Evolutionary conservation across 345 rosid species (phyloP), one percentile per base, ranked within the genome.

Genomic region (Hibiscus tridactylites): DNA sequence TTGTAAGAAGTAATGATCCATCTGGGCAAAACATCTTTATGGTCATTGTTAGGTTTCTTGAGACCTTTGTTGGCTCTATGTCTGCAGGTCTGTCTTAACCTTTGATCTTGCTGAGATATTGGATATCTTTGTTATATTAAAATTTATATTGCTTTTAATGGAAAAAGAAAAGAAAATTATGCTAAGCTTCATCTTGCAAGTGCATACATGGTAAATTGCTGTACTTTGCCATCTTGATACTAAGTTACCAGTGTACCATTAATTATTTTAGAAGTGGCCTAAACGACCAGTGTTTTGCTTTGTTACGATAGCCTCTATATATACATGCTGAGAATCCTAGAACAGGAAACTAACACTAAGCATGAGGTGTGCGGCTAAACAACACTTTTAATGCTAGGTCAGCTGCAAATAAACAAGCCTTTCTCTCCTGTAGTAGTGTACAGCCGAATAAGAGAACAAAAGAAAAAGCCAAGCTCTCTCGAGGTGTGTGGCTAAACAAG

Each of bases 1-100:
- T 89, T 74, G 89, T 92, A 62, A 90, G 88, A 82, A 91, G 92
- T 77, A 83, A 83, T 70, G 84, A 83, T 26, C 74, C 87, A 37
- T 76, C 90, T 73, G 89, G 86, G n/a, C 86, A 87, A 77, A 92
- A 89, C 85, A 78, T 95, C 75, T 47, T 95, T 72, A 89, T 89
- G 91, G 84, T 95, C 85, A 71, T 92, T 62, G 84, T 95, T 73
- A 83, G 96, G 80, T 95, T 92, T 87, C 97, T 95, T 16, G 98
- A 95, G 84, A 95, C 96, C 66, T 95, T 95, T 86, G 90, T 88
- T 70, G 99, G 99, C 39, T 95, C 99, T 65, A 74, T 95, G 91
- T 95, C 99, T 78, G 90, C 98, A 82, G 99, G 99, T 92, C 60
- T 73, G 81, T 77, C 71, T 60, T 64, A 54, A 46, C 65, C 24